Base-by-base conservation (phyloP, 1,284 basidiomycete genomes). In the Tylopilus sp. region DNA sequence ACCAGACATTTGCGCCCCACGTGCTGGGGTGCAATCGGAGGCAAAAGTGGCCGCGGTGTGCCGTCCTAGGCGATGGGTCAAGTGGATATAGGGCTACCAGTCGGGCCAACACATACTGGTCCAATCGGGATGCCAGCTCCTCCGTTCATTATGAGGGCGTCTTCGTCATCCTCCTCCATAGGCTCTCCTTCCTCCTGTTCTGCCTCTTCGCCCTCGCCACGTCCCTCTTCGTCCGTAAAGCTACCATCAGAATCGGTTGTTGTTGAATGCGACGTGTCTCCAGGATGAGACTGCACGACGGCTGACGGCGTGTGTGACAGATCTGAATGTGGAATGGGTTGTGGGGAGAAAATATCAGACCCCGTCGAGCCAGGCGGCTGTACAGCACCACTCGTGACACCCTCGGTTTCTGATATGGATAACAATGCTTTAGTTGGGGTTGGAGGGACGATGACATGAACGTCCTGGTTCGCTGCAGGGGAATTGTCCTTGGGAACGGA, bases 1-100 rank as follows among this genome's bases (percentile, higher is more conserved):
- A 98, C 93, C 7, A 94, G 75, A 61, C 95, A 97, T 72, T 97
- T 98, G 50, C 92, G 77, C 15, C 92, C 92, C 16, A 71, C 76
- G 59, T 95, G 89, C 21, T 83, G 77, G 11, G 81, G 77, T 1
- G 80, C 71, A 53, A 97, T 74, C 13, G 86, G 84, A 4, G 90
- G 90, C 8, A 98, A 69, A 16, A 98, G 72, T 10, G 95, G 95
- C 43, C 79, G 78, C 3, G 92, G 91, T 29, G 84, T 70, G 18
- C 95, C 95, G 60, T 97, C 86, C 87, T 92, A 59, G 44, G 42
- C 21, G 21, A 35, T 36, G 41, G 35, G 34, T 51, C 44, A 56
- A 53, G 44, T 16, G 41, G 38, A 34, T 12, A 16, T 21, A n/a
- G 19, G 38, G 19, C 26, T 13, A 47, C 13, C 19, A 45, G 33